Percentiles rank a stretch among this genome's conserved stretches.
Conservation (phyloP, 768 basidiomycete species). For the Phaeolepiota aurea region DNA sequence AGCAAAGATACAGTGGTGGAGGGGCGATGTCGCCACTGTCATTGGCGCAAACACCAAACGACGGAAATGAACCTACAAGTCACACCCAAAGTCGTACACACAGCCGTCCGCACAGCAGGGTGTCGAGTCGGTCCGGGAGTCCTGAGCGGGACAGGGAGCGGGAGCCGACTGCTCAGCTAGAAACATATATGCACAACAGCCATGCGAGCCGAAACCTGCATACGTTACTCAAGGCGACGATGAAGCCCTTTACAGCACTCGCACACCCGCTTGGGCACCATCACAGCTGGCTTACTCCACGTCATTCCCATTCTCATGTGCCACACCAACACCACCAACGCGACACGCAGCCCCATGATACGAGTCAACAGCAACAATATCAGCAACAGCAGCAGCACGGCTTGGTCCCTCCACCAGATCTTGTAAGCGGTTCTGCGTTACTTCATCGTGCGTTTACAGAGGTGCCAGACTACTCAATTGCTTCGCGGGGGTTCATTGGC, state of each 20-base stretch:
- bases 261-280: constrained; percentile 4
- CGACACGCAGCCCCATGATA: not conserved
- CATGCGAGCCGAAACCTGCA: constrained; percentile 45
- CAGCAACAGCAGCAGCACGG: no score
- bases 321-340: not conserved
- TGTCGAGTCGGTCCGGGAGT: constrained; percentile 43
- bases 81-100: not conserved
- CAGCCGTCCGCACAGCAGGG: constrained; percentile 19
- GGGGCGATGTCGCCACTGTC: not conserved
- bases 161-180: constrained; percentile 10
- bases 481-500: constrained; percentile 82
- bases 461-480: constrained; percentile 83
- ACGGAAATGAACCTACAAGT: not conserved
- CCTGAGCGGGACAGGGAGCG: constrained; percentile 35
- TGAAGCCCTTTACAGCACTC: constrained; percentile 55
- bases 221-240: constrained; percentile 45
- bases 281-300: constrained; percentile 9
- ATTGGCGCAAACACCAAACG: not conserved
- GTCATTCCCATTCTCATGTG: not conserved
- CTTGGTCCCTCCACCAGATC: constrained; percentile 7
- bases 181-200: constrained; percentile 44
- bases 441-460: constrained; percentile 60
- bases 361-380: not conserved
- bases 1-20: not conserved
- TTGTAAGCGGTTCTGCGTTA: constrained; percentile 21